phyloP scores from a whole-genome alignment of 345 rosid species.

The Gossypioides kirkii region DNA sequence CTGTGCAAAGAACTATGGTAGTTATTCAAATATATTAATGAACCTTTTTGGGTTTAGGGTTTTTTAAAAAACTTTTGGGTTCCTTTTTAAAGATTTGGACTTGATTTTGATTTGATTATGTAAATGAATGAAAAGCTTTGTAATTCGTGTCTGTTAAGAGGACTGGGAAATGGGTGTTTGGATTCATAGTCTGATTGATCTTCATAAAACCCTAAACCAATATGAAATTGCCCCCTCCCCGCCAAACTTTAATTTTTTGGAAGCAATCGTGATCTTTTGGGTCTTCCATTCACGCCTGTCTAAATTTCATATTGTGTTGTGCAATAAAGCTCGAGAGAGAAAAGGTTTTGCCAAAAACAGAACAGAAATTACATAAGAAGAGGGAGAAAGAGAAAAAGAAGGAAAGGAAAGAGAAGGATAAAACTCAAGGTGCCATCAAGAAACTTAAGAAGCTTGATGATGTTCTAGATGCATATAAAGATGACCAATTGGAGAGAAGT shows the following conservation, averaged over 20 bases:
- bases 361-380: slow-evolving; percentile 19
- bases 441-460: slow-evolving; percentile 28
- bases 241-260: slow-evolving; percentile 10
- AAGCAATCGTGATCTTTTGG: slow-evolving; percentile 9
- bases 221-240: neutral
- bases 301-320: slow-evolving; percentile 22
- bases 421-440: slow-evolving; percentile 19
- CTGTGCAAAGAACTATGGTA: neutral
- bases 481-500: slow-evolving; percentile 42
- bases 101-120: neutral
- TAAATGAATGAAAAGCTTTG: neutral
- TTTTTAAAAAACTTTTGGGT: neutral
- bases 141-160: neutral
- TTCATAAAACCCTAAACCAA: neutral
- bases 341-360: slow-evolving; percentile 27
- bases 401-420: slow-evolving; percentile 24
- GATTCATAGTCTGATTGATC: neutral
- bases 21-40: neutral
- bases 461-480: slow-evolving; percentile 24
- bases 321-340: slow-evolving; percentile 30
- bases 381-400: slow-evolving; percentile 20
- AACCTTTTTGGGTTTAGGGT: neutral
- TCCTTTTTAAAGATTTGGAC: neutral
- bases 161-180: too few relatives aligned
- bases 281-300: neutral